Evolutionary conservation across 2,329 filamentous ascomycete genomes (phyloP).

Genomic region (Dactylellina leptospora): DNA sequence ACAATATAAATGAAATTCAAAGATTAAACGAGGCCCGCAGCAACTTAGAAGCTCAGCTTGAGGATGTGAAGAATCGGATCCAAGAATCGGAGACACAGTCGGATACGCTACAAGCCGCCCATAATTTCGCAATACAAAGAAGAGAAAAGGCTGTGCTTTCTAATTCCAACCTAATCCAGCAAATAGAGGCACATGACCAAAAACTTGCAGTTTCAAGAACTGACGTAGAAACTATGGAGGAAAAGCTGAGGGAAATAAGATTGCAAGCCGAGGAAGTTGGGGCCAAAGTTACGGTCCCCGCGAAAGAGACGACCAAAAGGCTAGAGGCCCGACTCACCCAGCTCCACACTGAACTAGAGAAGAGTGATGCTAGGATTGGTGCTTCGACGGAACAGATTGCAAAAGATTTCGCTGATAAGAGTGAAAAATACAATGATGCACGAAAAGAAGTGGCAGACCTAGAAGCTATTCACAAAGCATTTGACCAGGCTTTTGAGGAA

Average conservation of each 20-base stretch:
- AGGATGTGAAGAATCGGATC: slow-evolving; percentile 64
- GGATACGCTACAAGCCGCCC: slow-evolving; percentile 63
- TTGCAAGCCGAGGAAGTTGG: slow-evolving; percentile 18
- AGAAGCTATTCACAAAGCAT: slow-evolving; percentile 66
- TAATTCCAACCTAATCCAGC: slow-evolving; percentile 20
- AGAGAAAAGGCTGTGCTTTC: slow-evolving; percentile 66
- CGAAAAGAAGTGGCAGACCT: slow-evolving; percentile 60
- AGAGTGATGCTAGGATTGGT: slow-evolving; percentile 38
- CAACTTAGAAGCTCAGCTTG: slow-evolving; percentile 58
- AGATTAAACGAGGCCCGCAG: slow-evolving; percentile 57
- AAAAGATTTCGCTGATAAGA: slow-evolving; percentile 45
- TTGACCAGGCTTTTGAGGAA: slow-evolving; percentile 60
- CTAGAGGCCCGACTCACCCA: slow-evolving; percentile 59
- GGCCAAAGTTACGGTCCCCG: not conserved
- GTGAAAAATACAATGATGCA: slow-evolving; percentile 46
- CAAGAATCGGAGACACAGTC: slow-evolving; percentile 68
- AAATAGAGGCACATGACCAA: slow-evolving; percentile 12
- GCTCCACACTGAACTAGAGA: slow-evolving; percentile 29
- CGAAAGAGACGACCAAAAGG: slow-evolving; percentile 69
- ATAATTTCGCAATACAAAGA: slow-evolving; percentile 66
- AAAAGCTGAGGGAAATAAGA: not conserved
- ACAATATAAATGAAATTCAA: slow-evolving; percentile 27
- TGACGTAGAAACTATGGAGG: not conserved
- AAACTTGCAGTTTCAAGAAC: not conserved
- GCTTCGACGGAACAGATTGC: slow-evolving; percentile 37